phyloP scores from a whole-genome alignment of 176 grass and related monocot species.

The Areca catechu region DNA sequence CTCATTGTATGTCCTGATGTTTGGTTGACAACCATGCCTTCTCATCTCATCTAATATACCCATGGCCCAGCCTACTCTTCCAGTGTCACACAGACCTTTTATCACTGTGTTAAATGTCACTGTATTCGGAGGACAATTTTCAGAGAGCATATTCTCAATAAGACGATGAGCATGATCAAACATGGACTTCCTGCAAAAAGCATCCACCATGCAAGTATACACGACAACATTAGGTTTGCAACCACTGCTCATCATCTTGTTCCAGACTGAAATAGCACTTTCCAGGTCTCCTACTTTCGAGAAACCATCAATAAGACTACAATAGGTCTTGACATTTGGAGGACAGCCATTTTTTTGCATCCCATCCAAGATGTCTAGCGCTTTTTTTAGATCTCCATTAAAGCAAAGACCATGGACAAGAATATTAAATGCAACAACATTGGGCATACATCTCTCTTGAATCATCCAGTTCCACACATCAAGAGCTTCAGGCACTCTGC shows the following conservation, averaged over 20 bases:
- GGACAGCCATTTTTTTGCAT: constrained; percentile 40
- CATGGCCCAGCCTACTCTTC: constrained; percentile 45
- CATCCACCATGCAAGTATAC: constrained; percentile 70
- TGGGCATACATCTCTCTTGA: constrained; percentile 39
- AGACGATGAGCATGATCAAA: constrained; percentile 71
- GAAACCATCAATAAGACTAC: constrained; percentile 55
- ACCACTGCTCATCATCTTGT: constrained; percentile 43
- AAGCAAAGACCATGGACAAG: constrained; percentile 61
- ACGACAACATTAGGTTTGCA: constrained; percentile 79
- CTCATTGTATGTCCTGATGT: constrained; percentile 55
- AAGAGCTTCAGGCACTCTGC: constrained; percentile 39
- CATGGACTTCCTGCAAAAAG: constrained; percentile 56
- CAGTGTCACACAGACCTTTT: constrained; percentile 53
- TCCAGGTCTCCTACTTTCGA: constrained; percentile 59
- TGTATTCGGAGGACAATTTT: constrained; percentile 58
- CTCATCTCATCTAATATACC: constrained; percentile 49
- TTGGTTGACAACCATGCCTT: constrained; percentile 40
- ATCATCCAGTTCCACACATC: constrained; percentile 71
- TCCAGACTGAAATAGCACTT: constrained; percentile 57
- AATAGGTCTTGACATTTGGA: constrained; percentile 60
- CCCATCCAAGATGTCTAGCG: constrained; percentile 29
- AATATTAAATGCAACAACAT: constrained; percentile 62
- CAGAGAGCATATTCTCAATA: constrained; percentile 46
- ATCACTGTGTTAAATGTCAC: constrained; percentile 71
- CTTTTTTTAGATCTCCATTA: constrained; percentile 31